Conservation (phyloP, 179 eudicot genomes). For the Heliamphora pulchella region DNA sequence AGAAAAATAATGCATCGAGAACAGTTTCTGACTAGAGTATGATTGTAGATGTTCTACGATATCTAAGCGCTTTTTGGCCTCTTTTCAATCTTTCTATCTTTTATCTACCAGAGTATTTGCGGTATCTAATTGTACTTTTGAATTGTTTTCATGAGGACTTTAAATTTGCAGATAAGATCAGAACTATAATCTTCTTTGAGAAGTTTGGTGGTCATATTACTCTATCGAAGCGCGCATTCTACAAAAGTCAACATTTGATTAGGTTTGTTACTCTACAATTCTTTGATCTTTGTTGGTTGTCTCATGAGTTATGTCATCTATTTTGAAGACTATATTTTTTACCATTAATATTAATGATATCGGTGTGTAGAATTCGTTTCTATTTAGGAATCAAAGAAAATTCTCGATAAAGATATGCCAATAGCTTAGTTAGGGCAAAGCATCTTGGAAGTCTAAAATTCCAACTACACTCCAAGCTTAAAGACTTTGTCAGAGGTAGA, state of each 20-base stretch:
- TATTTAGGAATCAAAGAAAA: too few species aligned
- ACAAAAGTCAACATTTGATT: neutral
- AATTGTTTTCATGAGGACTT: neutral
- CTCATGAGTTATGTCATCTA: neutral
- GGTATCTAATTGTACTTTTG: neutral
- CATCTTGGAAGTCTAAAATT: neutral
- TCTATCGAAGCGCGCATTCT: neutral
- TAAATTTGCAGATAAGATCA: neutral
- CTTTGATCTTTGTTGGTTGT: neutral
- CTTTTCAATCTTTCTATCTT: neutral
- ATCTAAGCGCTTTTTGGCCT: neutral
- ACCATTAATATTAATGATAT: too few species aligned
- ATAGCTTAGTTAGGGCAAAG: neutral
- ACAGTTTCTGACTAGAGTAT: neutral
- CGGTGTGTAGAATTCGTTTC: too few species aligned
- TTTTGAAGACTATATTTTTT: too few species aligned
- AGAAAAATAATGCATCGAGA: neutral
- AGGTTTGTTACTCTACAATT: neutral
- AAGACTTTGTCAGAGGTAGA: neutral
- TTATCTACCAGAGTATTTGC: neutral
- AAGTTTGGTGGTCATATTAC: neutral
- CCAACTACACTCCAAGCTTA: neutral
- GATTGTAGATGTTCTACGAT: neutral
- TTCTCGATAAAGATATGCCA: neutral
- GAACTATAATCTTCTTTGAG: neutral